Evolutionary conservation across 305 asterid genomes (phyloP).

Genomic region (Rubia balearica): DNA sequence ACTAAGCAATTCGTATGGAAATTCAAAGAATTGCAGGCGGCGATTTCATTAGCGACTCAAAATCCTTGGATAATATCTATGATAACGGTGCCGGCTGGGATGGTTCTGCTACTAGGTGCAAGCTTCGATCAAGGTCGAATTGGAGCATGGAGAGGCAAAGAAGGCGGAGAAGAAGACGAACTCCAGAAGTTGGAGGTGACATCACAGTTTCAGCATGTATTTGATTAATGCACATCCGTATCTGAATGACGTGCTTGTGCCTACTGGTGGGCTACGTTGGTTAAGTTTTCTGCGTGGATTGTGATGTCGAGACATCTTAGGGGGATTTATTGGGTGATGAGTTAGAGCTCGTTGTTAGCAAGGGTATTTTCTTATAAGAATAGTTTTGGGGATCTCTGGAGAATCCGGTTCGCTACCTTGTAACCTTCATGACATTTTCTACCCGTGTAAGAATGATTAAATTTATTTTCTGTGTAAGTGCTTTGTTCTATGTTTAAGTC

Average conservation of each 20-base stretch:
- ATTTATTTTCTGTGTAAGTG: neutral
- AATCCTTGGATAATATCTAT: no score
- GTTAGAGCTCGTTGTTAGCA: constrained; percentile 57
- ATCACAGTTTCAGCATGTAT: constrained; percentile 58
- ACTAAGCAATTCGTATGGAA: no score
- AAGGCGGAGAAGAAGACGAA: no score
- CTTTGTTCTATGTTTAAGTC: neutral
- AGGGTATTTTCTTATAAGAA: constrained; percentile 69
- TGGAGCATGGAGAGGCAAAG: no score
- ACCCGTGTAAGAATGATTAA: constrained; percentile 46
- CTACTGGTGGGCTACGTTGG: constrained; percentile 61
- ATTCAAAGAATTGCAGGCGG: no score
- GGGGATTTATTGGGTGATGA: constrained; percentile 56
- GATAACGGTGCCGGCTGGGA: no score
- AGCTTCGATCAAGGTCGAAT: no score
- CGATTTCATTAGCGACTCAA: no score
- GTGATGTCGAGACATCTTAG: constrained; percentile 65
- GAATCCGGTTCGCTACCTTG: constrained; percentile 58
- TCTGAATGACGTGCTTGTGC: constrained; percentile 76
- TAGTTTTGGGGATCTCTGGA: constrained; percentile 92
- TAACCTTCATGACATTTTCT: constrained; percentile 66
- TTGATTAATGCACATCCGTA: constrained; percentile 64
- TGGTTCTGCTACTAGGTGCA: no score
- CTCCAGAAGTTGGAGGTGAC: constrained; percentile 23
- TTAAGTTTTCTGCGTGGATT: constrained; percentile 65